Evolutionary conservation across 1,284 basidiomycete genomes (phyloP).

Genomic region (Puccinia polysora): DNA sequence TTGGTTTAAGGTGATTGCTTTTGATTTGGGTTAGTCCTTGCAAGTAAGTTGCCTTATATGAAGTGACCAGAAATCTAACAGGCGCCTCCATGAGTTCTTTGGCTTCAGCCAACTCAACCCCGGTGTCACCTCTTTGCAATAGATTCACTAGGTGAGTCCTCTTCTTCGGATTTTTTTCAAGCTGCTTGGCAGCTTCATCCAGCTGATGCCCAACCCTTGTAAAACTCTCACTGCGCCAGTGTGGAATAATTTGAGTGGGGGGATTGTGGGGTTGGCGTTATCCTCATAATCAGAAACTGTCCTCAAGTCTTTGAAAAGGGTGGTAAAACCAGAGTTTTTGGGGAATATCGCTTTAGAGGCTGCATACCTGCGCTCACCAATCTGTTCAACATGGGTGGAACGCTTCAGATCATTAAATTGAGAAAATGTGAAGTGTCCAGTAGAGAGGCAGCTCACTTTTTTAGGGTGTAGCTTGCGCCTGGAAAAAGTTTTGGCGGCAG

Average conservation of each 20-base stretch:
- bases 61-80: neutral
- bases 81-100: slow-evolving; percentile 2
- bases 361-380: neutral
- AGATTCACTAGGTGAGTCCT: neutral
- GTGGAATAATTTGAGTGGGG: slow-evolving; percentile 4
- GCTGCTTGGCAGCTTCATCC: slow-evolving; percentile 8
- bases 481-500: too few species aligned
- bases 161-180: neutral
- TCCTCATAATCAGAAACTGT: slow-evolving; percentile 8
- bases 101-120: neutral
- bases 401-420: neutral
- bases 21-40: neutral
- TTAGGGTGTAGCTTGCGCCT: neutral
- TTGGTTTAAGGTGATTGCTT: neutral
- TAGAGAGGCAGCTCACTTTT: neutral
- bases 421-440: neutral
- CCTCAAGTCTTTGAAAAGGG: neutral
- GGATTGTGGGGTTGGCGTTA: neutral
- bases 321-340: neutral
- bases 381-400: neutral
- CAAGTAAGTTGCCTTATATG: slow-evolving; percentile 6
- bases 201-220: slow-evolving; percentile 11
- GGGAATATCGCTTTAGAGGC: neutral
- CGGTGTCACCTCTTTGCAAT: neutral
- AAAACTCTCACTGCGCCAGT: slow-evolving; percentile 1